These are phyloP conservation scores for Comarum palustre DNA, from an alignment of 306 rosid genomes.

Conservation along the genomic window DNA sequence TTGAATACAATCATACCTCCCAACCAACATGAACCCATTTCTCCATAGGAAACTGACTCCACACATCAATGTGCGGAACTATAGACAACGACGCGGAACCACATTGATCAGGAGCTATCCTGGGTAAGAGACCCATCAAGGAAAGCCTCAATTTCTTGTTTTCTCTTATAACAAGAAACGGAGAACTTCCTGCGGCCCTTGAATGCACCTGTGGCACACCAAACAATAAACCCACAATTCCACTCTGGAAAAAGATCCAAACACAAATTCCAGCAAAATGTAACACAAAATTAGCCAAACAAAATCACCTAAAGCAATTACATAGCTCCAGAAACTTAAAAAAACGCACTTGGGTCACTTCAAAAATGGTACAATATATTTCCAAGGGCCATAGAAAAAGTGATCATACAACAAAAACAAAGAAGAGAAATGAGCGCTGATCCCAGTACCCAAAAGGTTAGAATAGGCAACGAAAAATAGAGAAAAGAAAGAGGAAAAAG, in stretches of 20 bases:
- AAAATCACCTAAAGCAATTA: neutral
- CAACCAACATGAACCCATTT: conserved; percentile 89
- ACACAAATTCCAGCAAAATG: neutral
- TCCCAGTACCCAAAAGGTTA: neutral
- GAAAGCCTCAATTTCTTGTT: conserved; percentile 48
- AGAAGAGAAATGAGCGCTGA: conserved; percentile 10
- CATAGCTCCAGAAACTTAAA: neutral
- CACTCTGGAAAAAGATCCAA: neutral
- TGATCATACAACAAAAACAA: neutral
- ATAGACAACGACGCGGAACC: conserved; percentile 40
- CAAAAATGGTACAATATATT: neutral
- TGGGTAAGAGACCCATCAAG: conserved; percentile 45
- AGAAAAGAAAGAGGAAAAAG: neutral
- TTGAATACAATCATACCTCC: conserved; percentile 57
- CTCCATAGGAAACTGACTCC: conserved; percentile 57
- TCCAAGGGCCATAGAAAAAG: neutral
- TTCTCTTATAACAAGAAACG: conserved; percentile 58
- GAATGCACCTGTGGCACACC: conserved; percentile 48
- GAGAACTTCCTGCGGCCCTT: conserved; percentile 42
- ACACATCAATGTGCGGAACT: conserved; percentile 45
- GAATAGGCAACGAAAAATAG: neutral
- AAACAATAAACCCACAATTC: neutral
- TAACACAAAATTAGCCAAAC: neutral
- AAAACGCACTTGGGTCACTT: neutral
- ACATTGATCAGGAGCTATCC: conserved; percentile 46